A percentile compares a stretch with the other conserved stretches of the same genome.
Conservation (phyloP, 352 stramenopile genomes). For the Phytophthora cryptogea region DNA sequence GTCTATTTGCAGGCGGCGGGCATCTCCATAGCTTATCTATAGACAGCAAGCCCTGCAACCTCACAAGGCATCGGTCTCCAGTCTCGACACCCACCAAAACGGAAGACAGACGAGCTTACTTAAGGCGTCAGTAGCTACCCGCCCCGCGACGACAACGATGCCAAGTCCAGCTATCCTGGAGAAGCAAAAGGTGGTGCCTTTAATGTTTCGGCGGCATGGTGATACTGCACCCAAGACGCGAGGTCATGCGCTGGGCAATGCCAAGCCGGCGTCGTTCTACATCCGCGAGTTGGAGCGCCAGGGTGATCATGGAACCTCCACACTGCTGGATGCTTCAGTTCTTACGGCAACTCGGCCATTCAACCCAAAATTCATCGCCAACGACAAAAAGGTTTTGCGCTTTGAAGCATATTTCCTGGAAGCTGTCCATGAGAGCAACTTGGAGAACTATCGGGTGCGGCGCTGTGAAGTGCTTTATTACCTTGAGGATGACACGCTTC, state of each 20-base stretch:
- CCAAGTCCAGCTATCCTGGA: slow-evolving; percentile 61
- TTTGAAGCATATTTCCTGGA: slow-evolving; percentile 91
- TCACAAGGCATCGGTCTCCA: slow-evolving; percentile 1
- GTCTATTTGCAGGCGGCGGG: slow-evolving; percentile 10
- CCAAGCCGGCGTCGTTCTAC: slow-evolving; percentile 72
- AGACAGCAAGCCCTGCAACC: slow-evolving; percentile 4
- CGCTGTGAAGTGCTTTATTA: slow-evolving; percentile 85
- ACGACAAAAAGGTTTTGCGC: slow-evolving; percentile 85
- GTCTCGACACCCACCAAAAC: neutral
- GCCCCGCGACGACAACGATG: slow-evolving; percentile 32
- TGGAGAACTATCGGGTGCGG: slow-evolving; percentile 86
- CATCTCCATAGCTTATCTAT: slow-evolving; percentile 13
- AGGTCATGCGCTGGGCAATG: slow-evolving; percentile 63
- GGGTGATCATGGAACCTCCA: slow-evolving; percentile 46
- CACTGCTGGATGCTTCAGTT: slow-evolving; percentile 48
- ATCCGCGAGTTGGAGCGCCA: slow-evolving; percentile 68
- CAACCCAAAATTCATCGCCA: slow-evolving; percentile 68
- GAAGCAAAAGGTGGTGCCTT: slow-evolving; percentile 81
- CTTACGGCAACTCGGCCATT: slow-evolving; percentile 54
- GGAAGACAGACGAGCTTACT: slow-evolving; percentile 8
- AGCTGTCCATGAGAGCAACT: slow-evolving; percentile 83
- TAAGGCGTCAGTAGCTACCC: slow-evolving; percentile 4
- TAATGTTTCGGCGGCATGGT: slow-evolving; percentile 79
- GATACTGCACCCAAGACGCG: slow-evolving; percentile 71
- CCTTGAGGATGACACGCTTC: slow-evolving; percentile 86